phyloP scores from a whole-genome alignment of 2,329 filamentous ascomycete species.

The Pseudogymnoascus sp. region DNA sequence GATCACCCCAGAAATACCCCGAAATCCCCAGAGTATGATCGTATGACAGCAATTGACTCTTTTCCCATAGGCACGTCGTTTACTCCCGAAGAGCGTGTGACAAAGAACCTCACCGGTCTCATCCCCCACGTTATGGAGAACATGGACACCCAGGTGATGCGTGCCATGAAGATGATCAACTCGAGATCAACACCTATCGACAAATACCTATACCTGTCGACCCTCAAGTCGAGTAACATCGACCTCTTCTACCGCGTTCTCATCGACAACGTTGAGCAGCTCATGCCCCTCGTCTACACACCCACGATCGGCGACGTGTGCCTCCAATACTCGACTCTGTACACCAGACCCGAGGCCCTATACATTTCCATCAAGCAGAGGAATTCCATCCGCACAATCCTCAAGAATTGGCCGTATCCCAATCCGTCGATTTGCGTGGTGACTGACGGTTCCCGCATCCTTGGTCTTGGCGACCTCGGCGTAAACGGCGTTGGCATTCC shows the following conservation, averaged over 20 bases:
- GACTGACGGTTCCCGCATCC: conserved; percentile 88
- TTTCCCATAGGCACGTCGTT: conserved; percentile 50
- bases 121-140: conserved; percentile 58
- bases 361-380: conserved; percentile 95
- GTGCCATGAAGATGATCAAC: conserved; percentile 68
- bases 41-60: conserved; percentile 13
- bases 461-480: conserved; percentile 88
- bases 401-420: conserved; percentile 85
- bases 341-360: conserved; percentile 88
- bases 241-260: conserved; percentile 79
- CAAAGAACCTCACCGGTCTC: conserved; percentile 59
- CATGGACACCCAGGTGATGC: conserved; percentile 51
- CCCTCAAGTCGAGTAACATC: conserved; percentile 66
- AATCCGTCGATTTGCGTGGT: conserved; percentile 94
- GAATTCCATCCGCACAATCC: conserved; percentile 79
- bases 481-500: conserved; percentile 98
- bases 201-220: conserved; percentile 76
- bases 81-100: conserved; percentile 54
- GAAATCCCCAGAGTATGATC: conserved; percentile 6
- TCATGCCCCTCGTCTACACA: conserved; percentile 81
- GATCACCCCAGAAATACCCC: neutral
- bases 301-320: conserved; percentile 94
- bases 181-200: conserved; percentile 64
- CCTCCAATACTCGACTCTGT: conserved; percentile 90
- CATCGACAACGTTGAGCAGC: conserved; percentile 67